phyloP scores from a whole-genome alignment of 768 basidiomycete species.

The Russula vinacea region DNA sequence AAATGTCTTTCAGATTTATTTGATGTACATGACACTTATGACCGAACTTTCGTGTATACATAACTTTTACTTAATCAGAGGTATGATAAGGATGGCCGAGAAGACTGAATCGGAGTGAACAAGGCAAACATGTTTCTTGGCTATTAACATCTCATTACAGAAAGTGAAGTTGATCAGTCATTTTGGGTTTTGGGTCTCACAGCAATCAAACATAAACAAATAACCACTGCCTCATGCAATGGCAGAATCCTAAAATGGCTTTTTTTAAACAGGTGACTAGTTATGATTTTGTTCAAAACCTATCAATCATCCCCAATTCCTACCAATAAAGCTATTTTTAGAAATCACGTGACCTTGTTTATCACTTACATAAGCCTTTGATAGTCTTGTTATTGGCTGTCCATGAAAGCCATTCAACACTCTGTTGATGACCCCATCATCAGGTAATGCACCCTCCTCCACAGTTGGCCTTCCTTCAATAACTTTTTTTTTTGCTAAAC shows the following conservation, averaged over 20 bases:
- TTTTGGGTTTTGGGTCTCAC: no score
- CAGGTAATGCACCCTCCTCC: conserved; percentile 8
- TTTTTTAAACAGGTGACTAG: no score
- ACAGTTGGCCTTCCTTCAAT: neutral
- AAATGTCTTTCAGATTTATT: conserved; percentile 6
- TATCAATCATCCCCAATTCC: no score
- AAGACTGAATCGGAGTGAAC: neutral
- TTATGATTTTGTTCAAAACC: no score
- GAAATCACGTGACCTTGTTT: neutral
- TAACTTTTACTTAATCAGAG: conserved; percentile 25
- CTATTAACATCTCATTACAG: neutral
- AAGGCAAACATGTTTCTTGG: neutral
- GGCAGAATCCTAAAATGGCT: no score
- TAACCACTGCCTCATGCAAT: no score
- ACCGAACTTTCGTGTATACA: conserved; percentile 26
- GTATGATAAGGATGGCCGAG: conserved; percentile 20
- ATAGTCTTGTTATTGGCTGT: neutral
- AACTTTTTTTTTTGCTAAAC: neutral
- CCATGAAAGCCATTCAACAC: neutral
- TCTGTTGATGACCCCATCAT: conserved; percentile 13
- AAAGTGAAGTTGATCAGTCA: no score
- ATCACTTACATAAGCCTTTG: neutral
- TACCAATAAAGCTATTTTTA: neutral
- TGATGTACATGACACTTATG: conserved; percentile 24
- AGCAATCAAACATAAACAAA: no score